Base-by-base conservation (phyloP, 345 rosid species). In the Citrus australasica region DNA sequence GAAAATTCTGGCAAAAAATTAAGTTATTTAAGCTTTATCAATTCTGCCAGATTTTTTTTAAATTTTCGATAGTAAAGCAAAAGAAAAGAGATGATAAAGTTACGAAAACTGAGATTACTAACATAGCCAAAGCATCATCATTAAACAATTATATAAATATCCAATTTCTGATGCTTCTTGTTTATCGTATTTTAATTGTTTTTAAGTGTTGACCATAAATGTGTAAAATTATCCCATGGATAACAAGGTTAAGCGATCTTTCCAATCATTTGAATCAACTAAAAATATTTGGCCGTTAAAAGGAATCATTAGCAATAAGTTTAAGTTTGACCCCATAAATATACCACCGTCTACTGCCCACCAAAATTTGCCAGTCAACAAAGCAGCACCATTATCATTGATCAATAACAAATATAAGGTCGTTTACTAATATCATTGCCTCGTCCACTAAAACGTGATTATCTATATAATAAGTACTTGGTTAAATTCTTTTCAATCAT, bases 301-400 rank as follows among this genome's bases (percentile, higher is more conserved):
- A 7, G 27, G 42, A 78, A 74, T 78, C 55, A 82, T 78, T 55
- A 63, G 68, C 73, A 69, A 35, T 51, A 16, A 62, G 53, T 35
- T 46, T 73, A 1, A 76, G 67, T 71, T 76, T 76, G 80, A 76
- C 61, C 61, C 53, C 75, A 42, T 11, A 10, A 42, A 0, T 42
- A 42, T 42, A 11, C 48, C 33, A 37, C n/a, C 2, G 64, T 76
- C 48, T 58, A 24, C n/a, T 32, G 64, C 76, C 79, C 84, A 74
- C 79, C 77, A 60, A 24, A 21, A 70, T 27, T 46, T 78, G 33
- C 35, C 32, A 5, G 35, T 78, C 66, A 51, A 21, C 6, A 62
- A 13, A 74, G 62, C 65, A 76, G 25, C 73, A 19, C 13, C 30
- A 30, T 37, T 64, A 8, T 7, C 56, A 21, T 30, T 37, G 51